phyloP scores from a whole-genome alignment of 148 eudicot species.

The Rhododendron molle region DNA sequence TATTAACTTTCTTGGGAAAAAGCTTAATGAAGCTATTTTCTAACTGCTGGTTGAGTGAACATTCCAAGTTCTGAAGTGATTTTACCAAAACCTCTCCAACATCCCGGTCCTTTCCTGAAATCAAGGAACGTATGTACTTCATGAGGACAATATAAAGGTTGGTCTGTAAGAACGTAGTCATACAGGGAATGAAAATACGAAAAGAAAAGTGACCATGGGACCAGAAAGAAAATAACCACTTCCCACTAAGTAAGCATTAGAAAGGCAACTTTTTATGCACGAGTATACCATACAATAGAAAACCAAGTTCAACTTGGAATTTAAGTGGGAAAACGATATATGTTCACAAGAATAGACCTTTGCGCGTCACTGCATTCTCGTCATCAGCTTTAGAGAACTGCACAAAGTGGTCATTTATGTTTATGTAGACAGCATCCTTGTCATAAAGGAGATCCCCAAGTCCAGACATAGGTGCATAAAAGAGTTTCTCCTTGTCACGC shows the following conservation, averaged over 20 bases:
- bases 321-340: neutral
- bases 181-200: neutral
- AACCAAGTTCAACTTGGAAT: neutral
- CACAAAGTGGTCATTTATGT: constrained; percentile 84
- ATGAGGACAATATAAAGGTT: neutral
- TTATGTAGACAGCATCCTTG: constrained; percentile 89
- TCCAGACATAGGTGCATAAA: constrained; percentile 99
- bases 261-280: neutral
- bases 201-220: constrained; percentile 1
- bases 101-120: constrained; percentile 58
- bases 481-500: constrained; percentile 90
- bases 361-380: constrained; percentile 31
- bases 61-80: constrained; percentile 70
- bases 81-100: constrained; percentile 76
- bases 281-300: neutral
- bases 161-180: neutral
- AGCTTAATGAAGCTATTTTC: constrained; percentile 61
- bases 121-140: neutral
- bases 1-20: constrained; percentile 40
- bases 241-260: neutral
- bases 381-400: constrained; percentile 77
- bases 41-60: constrained; percentile 72
- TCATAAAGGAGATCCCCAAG: constrained; percentile 87
- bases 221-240: neutral
- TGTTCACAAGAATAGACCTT: constrained; percentile 33